Percentiles rank a stretch among this genome's conserved stretches.
These are phyloP conservation scores for Syzygium grande DNA, from an alignment of 345 rosid genomes.

Conservation along the genomic window DNA sequence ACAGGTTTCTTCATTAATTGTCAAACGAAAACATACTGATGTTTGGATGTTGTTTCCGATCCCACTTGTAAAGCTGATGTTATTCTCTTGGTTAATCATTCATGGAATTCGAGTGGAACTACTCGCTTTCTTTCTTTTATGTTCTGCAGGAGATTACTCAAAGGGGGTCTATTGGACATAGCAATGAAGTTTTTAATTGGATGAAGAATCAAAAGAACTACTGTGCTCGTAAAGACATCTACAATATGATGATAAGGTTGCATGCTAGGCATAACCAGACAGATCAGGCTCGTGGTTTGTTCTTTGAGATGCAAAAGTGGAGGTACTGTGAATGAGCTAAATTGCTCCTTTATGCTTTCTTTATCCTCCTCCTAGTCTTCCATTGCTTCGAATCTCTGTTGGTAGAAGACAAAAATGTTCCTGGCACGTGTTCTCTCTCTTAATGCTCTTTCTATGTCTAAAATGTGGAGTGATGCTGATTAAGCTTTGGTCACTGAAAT, in stretches of 20 bases:
- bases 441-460: background rate
- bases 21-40: background rate
- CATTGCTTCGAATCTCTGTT: background rate
- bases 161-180: constrained; percentile 62
- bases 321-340: constrained; percentile 26
- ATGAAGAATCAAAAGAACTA: constrained; percentile 81
- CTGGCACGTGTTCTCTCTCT: background rate
- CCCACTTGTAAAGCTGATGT: background rate
- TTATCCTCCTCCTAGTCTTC: background rate
- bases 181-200: constrained; percentile 60
- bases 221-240: constrained; percentile 70
- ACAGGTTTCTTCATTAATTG: background rate
- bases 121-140: background rate
- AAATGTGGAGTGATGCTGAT: background rate
- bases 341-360: background rate
- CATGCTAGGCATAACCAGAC: constrained; percentile 67
- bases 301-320: constrained; percentile 96
- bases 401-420: background rate
- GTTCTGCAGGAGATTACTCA: constrained; percentile 58
- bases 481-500: background rate
- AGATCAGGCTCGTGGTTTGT: constrained; percentile 89
- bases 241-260: constrained; percentile 85
- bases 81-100: background rate
- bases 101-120: background rate
- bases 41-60: background rate